Conservation (phyloP, 2,329 filamentous ascomycete genomes). For the Botrytis elliptica region DNA sequence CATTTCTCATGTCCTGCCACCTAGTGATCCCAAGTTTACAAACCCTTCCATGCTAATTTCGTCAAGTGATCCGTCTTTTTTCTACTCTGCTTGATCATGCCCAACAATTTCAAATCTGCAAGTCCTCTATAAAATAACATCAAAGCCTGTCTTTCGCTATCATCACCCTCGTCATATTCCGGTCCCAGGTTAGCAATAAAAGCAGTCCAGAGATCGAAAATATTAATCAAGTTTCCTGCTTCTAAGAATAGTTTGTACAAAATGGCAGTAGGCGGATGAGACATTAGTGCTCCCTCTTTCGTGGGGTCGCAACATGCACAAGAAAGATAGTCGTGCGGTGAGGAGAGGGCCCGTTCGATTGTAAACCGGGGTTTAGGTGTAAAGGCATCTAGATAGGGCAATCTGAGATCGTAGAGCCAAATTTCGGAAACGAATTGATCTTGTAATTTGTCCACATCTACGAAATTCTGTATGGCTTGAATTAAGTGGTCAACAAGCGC, state of each 20-base stretch:
- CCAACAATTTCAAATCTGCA: slow-evolving; percentile 80
- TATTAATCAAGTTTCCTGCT: slow-evolving; percentile 73
- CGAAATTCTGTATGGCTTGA: slow-evolving; percentile 49
- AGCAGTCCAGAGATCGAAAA: slow-evolving; percentile 75
- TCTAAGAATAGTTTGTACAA: slow-evolving; percentile 79
- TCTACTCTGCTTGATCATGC: slow-evolving; percentile 83
- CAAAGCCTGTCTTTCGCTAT: slow-evolving; percentile 57
- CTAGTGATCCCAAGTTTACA: slow-evolving; percentile 44
- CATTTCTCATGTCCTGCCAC: not conserved
- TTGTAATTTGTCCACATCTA: slow-evolving; percentile 41
- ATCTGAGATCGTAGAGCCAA: slow-evolving; percentile 71
- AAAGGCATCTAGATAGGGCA: slow-evolving; percentile 71
- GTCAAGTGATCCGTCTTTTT: slow-evolving; percentile 92
- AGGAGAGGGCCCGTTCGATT: slow-evolving; percentile 68
- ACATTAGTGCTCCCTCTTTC: slow-evolving; percentile 53
- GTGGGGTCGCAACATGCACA: slow-evolving; percentile 64
- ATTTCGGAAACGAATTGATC: slow-evolving; percentile 65
- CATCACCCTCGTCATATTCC: slow-evolving; percentile 38
- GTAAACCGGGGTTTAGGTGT: slow-evolving; percentile 68
- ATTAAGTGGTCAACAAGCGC: slow-evolving; percentile 58
- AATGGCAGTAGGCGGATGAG: slow-evolving; percentile 68
- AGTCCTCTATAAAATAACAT: slow-evolving; percentile 82
- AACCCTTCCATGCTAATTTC: slow-evolving; percentile 78
- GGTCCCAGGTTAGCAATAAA: slow-evolving; percentile 61
- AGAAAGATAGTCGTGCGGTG: slow-evolving; percentile 74